phyloP scores from a whole-genome alignment of 177 flowering plant species.

The Vitis hybrid region DNA sequence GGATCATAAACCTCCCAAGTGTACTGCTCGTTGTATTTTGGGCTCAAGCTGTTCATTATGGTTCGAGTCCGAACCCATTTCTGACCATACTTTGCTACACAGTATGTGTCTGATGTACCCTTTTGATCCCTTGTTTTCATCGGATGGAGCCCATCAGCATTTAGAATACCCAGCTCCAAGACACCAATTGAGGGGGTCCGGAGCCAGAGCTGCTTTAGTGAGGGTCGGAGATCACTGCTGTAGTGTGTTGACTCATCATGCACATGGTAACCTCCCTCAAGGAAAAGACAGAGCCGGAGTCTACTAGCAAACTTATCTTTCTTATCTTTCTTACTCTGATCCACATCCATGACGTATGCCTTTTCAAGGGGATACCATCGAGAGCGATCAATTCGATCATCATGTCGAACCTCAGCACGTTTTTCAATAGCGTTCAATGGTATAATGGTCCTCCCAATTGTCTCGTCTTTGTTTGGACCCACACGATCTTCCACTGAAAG shows the following conservation, averaged over 20 bases:
- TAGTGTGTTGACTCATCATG: constrained; percentile 66
- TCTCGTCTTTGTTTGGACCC: constrained; percentile 48
- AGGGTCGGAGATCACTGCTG: constrained; percentile 68
- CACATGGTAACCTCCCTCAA: constrained; percentile 77
- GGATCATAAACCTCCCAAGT: constrained; percentile 77
- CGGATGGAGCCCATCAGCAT: constrained; percentile 53
- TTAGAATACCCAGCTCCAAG: constrained; percentile 59
- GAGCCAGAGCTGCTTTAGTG: constrained; percentile 60
- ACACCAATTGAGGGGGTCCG: constrained; percentile 63
- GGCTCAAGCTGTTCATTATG: constrained; percentile 45
- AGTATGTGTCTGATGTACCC: constrained; percentile 64
- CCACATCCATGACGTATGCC: constrained; percentile 35
- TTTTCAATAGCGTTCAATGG: constrained; percentile 38
- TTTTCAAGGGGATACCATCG: constrained; percentile 52
- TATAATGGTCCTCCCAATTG: constrained; percentile 36
- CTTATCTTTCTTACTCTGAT: constrained; percentile 29
- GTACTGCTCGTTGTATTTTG: constrained; percentile 69
- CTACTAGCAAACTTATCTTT: constrained; percentile 50
- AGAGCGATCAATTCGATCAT: constrained; percentile 36
- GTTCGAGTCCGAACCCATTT: constrained; percentile 76
- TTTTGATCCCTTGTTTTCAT: constrained; percentile 54
- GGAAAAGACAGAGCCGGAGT: constrained; percentile 48
- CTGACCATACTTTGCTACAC: constrained; percentile 66
- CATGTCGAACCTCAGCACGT: constrained; percentile 57
- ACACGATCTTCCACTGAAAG: constrained; percentile 53